Evolutionary conservation across 768 basidiomycete genomes (phyloP), one percentile per base, ranked within the genome.

Genomic region (Russula abietina): DNA sequence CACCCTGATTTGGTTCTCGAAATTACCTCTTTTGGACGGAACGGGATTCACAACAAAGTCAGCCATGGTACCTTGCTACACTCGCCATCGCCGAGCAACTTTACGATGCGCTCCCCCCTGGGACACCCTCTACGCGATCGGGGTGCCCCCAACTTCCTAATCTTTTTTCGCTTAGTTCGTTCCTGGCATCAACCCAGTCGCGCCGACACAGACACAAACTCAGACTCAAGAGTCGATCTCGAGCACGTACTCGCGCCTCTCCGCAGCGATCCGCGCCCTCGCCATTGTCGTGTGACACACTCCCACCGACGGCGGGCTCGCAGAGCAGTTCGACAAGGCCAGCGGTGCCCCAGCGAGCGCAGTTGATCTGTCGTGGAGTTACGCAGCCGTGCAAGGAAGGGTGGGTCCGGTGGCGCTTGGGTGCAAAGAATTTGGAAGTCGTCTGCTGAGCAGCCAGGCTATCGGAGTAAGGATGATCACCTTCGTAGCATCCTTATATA

Each of bases 11-110:
- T 43, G 8, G 17, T 22, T 46, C 0, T n/a, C 17, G 19, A 45
- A 45, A 45, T 53, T 4, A 19, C 22, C 24, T 19, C 36, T 30
- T 12, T 3, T 17, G 12, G 39, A 54, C 24, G 67, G 14, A 55
- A 49, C 48, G 26, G 38, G 16, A 38, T 16, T 38, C 28, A n/a
- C 4, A 16, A 48, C 24, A 2, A 10, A n/a, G 6, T 26, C 11
- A 89, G 84, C 86, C 87, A 0, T 90, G 88, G 89, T 91, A 89
- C 71, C 75, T 90, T 22, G 74, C 84, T n/a, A 88, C 85, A 0
- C 77, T 83, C 55, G 87, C 87, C 26, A 85, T 84, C 22, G 84
- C 88, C 4, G 87, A 90, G 69, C 88, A 88, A 71, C 82, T 89
- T 66, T 89, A 90, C 68, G 83, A 85, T 43, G 81, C 88, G 1